Conservation (phyloP, 2,329 filamentous ascomycete genomes). For the Sarocladium oryzae region DNA sequence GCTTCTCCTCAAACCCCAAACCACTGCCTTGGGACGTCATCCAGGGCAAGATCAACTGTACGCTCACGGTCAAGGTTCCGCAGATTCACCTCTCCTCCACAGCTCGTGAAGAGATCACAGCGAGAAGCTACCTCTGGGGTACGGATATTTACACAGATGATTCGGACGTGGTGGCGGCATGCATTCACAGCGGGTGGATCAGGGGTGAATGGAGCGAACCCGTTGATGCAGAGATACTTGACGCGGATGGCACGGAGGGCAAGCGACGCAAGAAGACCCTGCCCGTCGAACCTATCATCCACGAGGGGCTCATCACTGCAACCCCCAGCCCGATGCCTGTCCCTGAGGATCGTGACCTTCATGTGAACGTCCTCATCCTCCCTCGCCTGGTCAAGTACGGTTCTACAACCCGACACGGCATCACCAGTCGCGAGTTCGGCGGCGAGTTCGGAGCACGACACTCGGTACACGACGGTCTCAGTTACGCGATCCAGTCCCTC, state of each 20-base stretch:
- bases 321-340: slow-evolving; percentile 60
- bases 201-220: slow-evolving; percentile 80
- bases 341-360: slow-evolving; percentile 67
- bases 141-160: slow-evolving; percentile 95
- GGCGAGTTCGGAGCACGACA: slow-evolving; percentile 38
- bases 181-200: slow-evolving; percentile 90
- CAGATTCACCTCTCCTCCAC: slow-evolving; percentile 64
- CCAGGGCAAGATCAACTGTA: slow-evolving; percentile 77
- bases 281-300: slow-evolving; percentile 25
- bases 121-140: slow-evolving; percentile 78
- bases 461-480: slow-evolving; percentile 71
- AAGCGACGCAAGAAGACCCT: slow-evolving; percentile 26
- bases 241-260: slow-evolving; percentile 33
- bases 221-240: slow-evolving; percentile 63
- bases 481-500: slow-evolving; percentile 75
- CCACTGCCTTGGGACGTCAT: slow-evolving; percentile 70
- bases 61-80: slow-evolving; percentile 80
- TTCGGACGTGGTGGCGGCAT: slow-evolving; percentile 85
- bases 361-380: slow-evolving; percentile 80
- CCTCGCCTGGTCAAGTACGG: slow-evolving; percentile 73
- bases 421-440: slow-evolving; percentile 76
- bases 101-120: slow-evolving; percentile 76
- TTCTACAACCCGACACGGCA: slow-evolving; percentile 68
- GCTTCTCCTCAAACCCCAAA: slow-evolving; percentile 52
- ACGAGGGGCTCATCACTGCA: slow-evolving; percentile 38